Evolutionary conservation across 352 stramenopile genomes (phyloP).

Genomic region (Phytophthora nicotianae): DNA sequence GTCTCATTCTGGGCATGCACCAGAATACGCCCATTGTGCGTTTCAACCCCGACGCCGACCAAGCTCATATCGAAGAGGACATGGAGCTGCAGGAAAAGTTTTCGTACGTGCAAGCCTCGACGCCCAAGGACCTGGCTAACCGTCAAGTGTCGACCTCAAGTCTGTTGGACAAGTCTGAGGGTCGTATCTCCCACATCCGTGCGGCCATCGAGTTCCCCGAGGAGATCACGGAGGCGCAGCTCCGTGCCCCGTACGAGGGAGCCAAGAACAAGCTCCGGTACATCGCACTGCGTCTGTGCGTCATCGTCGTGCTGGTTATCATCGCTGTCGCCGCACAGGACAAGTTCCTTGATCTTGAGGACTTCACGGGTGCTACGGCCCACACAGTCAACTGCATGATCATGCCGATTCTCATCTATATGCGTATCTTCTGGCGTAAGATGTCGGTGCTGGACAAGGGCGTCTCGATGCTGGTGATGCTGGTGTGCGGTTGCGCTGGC

Average conservation of each 20-base stretch:
- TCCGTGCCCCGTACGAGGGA: constrained; percentile 47
- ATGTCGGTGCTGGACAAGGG: constrained; percentile 59
- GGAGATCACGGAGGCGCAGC: constrained; percentile 36
- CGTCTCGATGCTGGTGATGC: constrained; percentile 41
- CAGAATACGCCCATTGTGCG: constrained; percentile 22
- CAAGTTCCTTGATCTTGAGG: constrained; percentile 52
- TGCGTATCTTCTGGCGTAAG: constrained; percentile 33
- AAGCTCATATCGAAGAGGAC: constrained; percentile 18
- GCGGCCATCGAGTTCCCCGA: constrained; percentile 23
- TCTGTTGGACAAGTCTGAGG: constrained; percentile 28
- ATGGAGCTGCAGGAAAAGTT: constrained; percentile 32
- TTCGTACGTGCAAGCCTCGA: constrained; percentile 29
- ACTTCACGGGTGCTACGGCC: constrained; percentile 29
- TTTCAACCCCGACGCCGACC: constrained; percentile 23
- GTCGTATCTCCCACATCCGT: constrained; percentile 24
- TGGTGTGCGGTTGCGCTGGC: constrained; percentile 51
- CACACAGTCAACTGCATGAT: constrained; percentile 36
- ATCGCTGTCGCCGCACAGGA: constrained; percentile 49
- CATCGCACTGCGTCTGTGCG: constrained; percentile 37
- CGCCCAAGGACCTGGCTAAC: constrained; percentile 20
- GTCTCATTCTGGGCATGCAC: constrained; percentile 34
- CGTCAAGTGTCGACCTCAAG: constrained; percentile 24
- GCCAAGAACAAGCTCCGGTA: constrained; percentile 46
- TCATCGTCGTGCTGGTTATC: constrained; percentile 48
- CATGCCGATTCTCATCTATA: constrained; percentile 32